A percentile compares a stretch with the other conserved stretches of the same genome.
phyloP scores from a whole-genome alignment of 129 eudicot genomes.

The Deinandra increscens region DNA sequence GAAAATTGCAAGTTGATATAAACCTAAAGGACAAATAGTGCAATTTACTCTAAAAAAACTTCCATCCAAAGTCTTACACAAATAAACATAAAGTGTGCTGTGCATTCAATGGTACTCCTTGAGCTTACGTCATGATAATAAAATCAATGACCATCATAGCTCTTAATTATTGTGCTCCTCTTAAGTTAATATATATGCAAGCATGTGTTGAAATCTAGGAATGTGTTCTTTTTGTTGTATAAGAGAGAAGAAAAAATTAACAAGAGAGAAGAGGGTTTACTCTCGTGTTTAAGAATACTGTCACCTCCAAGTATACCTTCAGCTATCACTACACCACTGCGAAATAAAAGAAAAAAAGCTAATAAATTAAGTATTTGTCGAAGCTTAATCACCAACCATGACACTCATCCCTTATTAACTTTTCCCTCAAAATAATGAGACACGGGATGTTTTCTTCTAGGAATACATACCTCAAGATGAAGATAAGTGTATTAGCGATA shows the following conservation, averaged over 20 bases:
- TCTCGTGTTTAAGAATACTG: conserved; percentile 53
- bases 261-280: conserved; percentile 31
- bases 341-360: conserved; percentile 12
- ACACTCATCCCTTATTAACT: conserved; percentile 1
- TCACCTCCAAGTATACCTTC: conserved; percentile 75
- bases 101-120: neutral
- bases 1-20: too few relatives aligned
- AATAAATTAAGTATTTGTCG: neutral
- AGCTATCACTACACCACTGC: conserved; percentile 94
- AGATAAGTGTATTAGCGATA: conserved; percentile 88
- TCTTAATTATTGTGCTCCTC: neutral
- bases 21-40: too few relatives aligned
- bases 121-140: neutral
- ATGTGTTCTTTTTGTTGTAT: neutral
- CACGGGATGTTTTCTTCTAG: neutral
- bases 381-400: neutral
- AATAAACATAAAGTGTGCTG: neutral
- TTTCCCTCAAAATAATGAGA: neutral
- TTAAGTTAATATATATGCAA: neutral
- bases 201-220: neutral
- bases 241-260: neutral
- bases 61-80: too few relatives aligned
- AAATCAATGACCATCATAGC: neutral
- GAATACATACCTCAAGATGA: conserved; percentile 73
- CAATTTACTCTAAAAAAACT: neutral